phyloP scores from a whole-genome alignment of 371 early-diverging fungal genomes.

The Haplosporangium sp. region DNA sequence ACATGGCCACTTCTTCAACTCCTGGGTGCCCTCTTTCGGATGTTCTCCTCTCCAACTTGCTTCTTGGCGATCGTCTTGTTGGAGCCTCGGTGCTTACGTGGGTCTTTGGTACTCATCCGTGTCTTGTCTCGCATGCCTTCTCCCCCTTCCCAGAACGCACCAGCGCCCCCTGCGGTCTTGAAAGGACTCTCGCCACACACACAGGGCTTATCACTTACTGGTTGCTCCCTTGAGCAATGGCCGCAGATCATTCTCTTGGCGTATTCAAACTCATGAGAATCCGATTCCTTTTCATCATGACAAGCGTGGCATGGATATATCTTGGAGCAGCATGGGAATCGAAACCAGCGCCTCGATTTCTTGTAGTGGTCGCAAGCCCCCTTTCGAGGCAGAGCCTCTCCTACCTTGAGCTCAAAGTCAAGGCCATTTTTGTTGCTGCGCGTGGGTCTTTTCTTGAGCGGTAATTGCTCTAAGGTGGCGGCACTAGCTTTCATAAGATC shows the following conservation, averaged over 20 bases:
- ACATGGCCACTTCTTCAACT: background rate
- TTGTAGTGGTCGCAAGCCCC: slow-evolving; percentile 95
- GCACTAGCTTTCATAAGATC: slow-evolving; percentile 33
- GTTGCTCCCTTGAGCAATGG: slow-evolving; percentile 89
- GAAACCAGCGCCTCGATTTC: slow-evolving; percentile 95
- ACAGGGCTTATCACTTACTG: slow-evolving; percentile 65
- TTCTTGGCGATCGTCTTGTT: slow-evolving; percentile 66
- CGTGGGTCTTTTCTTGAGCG: slow-evolving; percentile 23
- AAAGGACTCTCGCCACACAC: slow-evolving; percentile 81
- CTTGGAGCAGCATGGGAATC: slow-evolving; percentile 94
- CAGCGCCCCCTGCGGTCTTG: slow-evolving; percentile 57
- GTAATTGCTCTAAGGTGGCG: slow-evolving; percentile 26
- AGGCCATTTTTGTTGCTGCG: slow-evolving; percentile 22
- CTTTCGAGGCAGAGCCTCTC: slow-evolving; percentile 78
- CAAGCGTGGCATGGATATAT: slow-evolving; percentile 95
- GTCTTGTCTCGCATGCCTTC: slow-evolving; percentile 87
- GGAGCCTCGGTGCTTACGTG: slow-evolving; percentile 60
- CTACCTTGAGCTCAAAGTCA: slow-evolving; percentile 39
- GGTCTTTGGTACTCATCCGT: slow-evolving; percentile 83
- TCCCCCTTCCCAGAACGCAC: slow-evolving; percentile 97
- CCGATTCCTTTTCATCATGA: slow-evolving; percentile 86
- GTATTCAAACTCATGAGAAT: slow-evolving; percentile 57
- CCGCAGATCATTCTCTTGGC: slow-evolving; percentile 96
- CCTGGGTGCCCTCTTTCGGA: slow-evolving; percentile 30
- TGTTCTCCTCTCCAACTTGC: slow-evolving; percentile 65